Evolutionary conservation across 345 rosid species (phyloP).

Genomic region (Salix udensis): DNA sequence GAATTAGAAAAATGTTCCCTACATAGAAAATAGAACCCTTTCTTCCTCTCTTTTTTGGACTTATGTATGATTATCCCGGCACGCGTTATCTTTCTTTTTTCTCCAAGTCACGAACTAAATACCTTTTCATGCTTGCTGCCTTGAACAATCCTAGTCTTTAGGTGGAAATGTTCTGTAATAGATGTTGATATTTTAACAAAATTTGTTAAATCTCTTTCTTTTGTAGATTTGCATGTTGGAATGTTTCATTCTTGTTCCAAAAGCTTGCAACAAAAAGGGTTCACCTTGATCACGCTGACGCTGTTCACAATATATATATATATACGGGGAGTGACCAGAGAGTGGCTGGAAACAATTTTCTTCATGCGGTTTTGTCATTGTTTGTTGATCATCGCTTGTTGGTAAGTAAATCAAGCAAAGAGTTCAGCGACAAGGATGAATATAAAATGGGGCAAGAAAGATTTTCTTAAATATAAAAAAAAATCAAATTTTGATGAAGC

Average conservation of each 20-base stretch:
- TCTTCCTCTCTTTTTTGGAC: constrained; percentile 16
- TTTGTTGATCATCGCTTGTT: neutral
- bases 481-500: neutral
- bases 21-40: neutral
- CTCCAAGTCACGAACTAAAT: neutral
- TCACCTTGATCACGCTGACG: neutral
- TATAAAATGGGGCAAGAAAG: too few species aligned
- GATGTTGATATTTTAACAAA: neutral
- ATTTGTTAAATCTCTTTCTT: neutral
- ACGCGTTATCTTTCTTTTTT: constrained; percentile 21
- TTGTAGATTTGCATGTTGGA: constrained; percentile 21
- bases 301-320: neutral
- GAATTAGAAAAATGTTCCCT: neutral
- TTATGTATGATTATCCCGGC: constrained; percentile 21
- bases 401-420: too few species aligned
- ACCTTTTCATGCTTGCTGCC: neutral
- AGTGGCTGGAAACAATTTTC: neutral
- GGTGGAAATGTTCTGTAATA: neutral
- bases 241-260: constrained; percentile 11
- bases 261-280: neutral
- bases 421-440: too few species aligned
- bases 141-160: neutral
- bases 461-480: too few species aligned
- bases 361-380: neutral
- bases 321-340: neutral